These are phyloP conservation scores for Amanita brunnescens DNA, from an alignment of 768 basidiomycete species.

Conservation along the genomic window DNA sequence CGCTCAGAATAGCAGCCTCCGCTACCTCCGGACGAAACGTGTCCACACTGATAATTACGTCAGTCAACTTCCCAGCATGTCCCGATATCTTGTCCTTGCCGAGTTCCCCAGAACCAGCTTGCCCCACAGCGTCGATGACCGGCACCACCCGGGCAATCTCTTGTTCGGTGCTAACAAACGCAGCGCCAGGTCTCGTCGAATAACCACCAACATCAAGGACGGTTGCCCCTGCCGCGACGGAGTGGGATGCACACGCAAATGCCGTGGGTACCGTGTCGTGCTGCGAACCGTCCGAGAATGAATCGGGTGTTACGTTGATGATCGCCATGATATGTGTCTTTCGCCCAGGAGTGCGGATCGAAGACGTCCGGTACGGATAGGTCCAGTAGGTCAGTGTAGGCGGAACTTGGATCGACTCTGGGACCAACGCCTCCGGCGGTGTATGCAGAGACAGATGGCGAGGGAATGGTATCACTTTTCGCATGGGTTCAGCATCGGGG, in stretches of 20 bases:
- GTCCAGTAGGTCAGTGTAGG: conserved; percentile 44
- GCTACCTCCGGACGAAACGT: conserved; percentile 86
- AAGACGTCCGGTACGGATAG: conserved; percentile 20
- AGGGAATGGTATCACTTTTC: conserved; percentile 72
- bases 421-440: conserved; percentile 10
- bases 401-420: conserved; percentile 23
- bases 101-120: conserved; percentile 13
- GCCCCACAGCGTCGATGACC: conserved; percentile 51
- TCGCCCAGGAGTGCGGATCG: conserved; percentile 2
- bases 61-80: conserved; percentile 1
- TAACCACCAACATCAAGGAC: conserved; percentile 93
- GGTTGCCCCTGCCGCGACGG: conserved; percentile 51
- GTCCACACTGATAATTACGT: conserved; percentile 69
- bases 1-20: conserved; percentile 60
- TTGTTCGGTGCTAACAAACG: conserved; percentile 54
- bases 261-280: conserved; percentile 47
- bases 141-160: conserved; percentile 71
- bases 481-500: conserved; percentile 39
- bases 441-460: conserved; percentile 30
- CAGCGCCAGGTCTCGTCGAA: conserved; percentile 81
- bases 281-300: conserved; percentile 82
- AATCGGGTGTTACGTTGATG: conserved; percentile 90
- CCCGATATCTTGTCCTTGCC: background rate
- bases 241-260: conserved; percentile 38
- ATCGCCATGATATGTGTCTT: conserved; percentile 80